Evolutionary conservation across 257 asterid species (phyloP), one percentile per base, ranked within the genome.

Genomic region (Rhazya stricta): DNA sequence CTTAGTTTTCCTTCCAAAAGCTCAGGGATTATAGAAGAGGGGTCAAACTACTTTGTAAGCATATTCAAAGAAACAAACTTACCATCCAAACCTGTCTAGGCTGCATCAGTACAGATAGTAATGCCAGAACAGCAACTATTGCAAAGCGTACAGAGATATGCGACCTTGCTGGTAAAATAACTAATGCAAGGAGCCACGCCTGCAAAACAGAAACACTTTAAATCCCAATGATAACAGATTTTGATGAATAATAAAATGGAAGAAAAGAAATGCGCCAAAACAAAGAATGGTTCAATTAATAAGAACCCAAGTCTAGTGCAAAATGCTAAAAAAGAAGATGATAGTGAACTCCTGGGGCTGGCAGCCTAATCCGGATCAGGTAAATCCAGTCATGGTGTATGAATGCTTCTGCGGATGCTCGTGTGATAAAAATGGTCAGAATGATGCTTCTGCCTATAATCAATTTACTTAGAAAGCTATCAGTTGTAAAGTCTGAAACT

Each of bases 61-160:
- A 74, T 30, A 36, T 48, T 3, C 72, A 46, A 57, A 70, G 29
- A 73, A 67, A 69, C 25, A 69, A 57, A 58, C 76, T 79, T 84
- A 94, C 99, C 97, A 88, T 81, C 99, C 99, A 94, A 77, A 89
- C 96, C 74, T 89, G 96, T 27, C 81, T 77, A 60, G 99, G 99
- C 88, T 90, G 98, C 80, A 85, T 83, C 87, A 86, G 80, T 34
- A 92, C 42, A 4, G 98, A 90, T 72, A 92, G 77, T 63, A 88
- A 34, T 66, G 92, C 84, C 46, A 94, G 89, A 79, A 77, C 89
- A 57, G 75, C 72, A 30, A 94, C 96, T 45, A 94, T 80, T 45
- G 94, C 93, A 37, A 90, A 73, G 54, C 99, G 97, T 77, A 89
- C 79, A 39, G 73, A 58, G 48, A 83, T 76, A 45, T 83, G 83